Percentiles rank a stretch among this genome's conserved stretches.
Evolutionary conservation across 768 basidiomycete species (phyloP).

Genomic region (Russula olivacea): DNA sequence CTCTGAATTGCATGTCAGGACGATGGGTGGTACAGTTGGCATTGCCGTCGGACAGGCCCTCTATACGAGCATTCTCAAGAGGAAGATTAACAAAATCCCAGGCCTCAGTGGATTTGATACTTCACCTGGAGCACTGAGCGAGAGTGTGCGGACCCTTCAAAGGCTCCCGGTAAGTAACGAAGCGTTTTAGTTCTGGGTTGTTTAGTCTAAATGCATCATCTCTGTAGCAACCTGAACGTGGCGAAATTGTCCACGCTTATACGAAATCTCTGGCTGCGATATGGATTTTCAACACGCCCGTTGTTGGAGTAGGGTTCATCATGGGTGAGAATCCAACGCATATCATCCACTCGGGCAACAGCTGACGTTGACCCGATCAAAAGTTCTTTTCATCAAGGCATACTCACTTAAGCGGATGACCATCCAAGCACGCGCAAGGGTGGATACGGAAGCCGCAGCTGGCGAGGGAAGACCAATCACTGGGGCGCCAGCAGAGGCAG

Average conservation of each 20-base stretch:
- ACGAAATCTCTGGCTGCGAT: constrained; percentile 35
- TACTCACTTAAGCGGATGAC: constrained; percentile 34
- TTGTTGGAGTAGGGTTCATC: constrained; percentile 32
- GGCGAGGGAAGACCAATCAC: not conserved
- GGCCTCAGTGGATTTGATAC: constrained; percentile 22
- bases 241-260: constrained; percentile 36
- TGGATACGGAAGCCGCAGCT: constrained; percentile 25
- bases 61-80: constrained; percentile 45
- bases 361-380: not conserved
- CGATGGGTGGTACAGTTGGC: constrained; percentile 71
- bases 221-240: constrained; percentile 30
- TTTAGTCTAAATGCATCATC: not conserved
- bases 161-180: constrained; percentile 24
- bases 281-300: constrained; percentile 36
- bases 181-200: not conserved
- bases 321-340: constrained; percentile 25
- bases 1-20: constrained; percentile 35
- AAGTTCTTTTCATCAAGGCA: constrained; percentile 33
- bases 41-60: constrained; percentile 70
- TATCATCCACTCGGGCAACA: not conserved
- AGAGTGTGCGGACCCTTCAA: constrained; percentile 30
- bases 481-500: constrained; percentile 3
- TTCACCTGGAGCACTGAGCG: constrained; percentile 26
- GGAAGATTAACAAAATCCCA: constrained; percentile 27
- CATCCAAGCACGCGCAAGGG: constrained; percentile 21